Conservation (phyloP, 164 flowering plant species). For the Magnolia changhungtana region DNA sequence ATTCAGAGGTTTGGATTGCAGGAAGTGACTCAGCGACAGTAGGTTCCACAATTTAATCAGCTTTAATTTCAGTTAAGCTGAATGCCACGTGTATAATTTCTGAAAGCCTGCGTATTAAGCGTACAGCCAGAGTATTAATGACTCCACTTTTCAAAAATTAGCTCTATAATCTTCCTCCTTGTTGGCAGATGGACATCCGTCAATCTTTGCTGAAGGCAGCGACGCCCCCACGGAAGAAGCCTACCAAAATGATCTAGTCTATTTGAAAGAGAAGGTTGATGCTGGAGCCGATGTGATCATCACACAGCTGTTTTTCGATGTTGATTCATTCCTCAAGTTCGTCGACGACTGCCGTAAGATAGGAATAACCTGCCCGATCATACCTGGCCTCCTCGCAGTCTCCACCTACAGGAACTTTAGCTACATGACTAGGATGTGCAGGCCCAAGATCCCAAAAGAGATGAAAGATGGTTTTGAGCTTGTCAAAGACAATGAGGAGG, state of each 20-base stretch:
- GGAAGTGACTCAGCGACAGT: no score
- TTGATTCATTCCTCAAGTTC: neutral
- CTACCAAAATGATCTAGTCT: neutral
- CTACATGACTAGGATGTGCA: conserved; percentile 1
- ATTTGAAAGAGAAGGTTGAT: conserved; percentile 7
- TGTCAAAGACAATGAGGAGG: conserved; percentile 10
- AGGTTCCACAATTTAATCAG: no score
- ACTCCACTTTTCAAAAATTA: neutral
- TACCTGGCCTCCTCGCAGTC: conserved; percentile 2
- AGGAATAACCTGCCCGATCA: conserved; percentile 10
- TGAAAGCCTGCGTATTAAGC: no score
- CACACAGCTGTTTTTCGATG: conserved; percentile 6
- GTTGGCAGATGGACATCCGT: conserved; percentile 5
- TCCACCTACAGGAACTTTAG: neutral
- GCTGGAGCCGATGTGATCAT: conserved; percentile 4
- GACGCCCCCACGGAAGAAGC: neutral
- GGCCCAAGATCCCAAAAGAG: conserved; percentile 5
- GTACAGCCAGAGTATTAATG: no score
- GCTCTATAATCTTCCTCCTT: neutral
- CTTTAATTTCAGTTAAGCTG: no score
- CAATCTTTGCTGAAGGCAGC: neutral
- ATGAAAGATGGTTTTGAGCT: conserved; percentile 4
- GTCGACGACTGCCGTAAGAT: conserved; percentile 5
- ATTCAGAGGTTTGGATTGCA: no score
- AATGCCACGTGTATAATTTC: no score